Evolutionary conservation across 768 basidiomycete species (phyloP), one percentile per base, ranked within the genome.

Genomic region (Agaricus subrufescens): DNA sequence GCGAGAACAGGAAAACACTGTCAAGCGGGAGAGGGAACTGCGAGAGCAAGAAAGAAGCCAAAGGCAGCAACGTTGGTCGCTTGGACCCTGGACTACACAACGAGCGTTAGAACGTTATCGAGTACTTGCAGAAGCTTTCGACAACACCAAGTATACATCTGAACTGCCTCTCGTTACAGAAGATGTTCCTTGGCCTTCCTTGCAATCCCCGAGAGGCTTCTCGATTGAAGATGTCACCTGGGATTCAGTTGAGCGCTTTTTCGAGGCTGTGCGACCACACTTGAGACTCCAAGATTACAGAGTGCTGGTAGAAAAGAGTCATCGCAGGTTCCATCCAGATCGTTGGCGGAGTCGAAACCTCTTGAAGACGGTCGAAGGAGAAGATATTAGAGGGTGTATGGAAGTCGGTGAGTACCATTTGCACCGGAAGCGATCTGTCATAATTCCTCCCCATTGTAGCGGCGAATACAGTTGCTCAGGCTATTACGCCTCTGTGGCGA

Each of bases 251-350:
- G 86, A 89, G 63, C 71, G 71, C 23, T 93, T 93, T 68, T 92
- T 91, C 63, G 67, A 67, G 14, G 73, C 74, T 4, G 76, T 85
- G 27, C 75, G 73, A 61, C 58, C 60, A 15, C 75, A 78, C 44
- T 77, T 89, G 76, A 76, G 81, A 25, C 52, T 68, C 15, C 81
- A 85, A 65, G 86, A 87, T 48, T 91, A 81, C 69, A 83, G 79
- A 63, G 67, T 66, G 1, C 78, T 91, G 54, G 76, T 92, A 3
- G 81, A 88, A 70, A 83, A 82, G 63, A 86, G 85, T 61, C 81
- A 90, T 62, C 77, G 82, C 40, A 72, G 89, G 50, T 92, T 91
- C 66, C 91, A 91, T 61, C 87, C 89, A 1, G 90, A 92, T 67
- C 73, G 87, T 58, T 94, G 89, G 91, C 75, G 83, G 43, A 83